Percentiles rank a stretch among this genome's conserved stretches.
Conservation (phyloP, 371 early-diverging fungal species). For the Entomophthora muscae region DNA sequence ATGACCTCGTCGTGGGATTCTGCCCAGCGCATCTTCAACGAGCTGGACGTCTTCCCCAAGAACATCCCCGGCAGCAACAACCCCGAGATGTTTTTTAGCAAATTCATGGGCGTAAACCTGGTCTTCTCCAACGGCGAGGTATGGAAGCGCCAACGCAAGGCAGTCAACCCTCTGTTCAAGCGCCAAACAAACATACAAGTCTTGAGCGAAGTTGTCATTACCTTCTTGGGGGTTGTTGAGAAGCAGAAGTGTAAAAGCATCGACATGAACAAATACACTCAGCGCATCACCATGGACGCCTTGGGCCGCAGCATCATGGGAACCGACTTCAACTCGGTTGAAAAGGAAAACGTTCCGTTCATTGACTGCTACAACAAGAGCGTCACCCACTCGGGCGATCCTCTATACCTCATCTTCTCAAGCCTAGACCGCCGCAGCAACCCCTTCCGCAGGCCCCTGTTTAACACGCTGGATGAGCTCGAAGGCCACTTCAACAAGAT, state of each 20-base stretch:
- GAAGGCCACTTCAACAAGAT: too few relatives aligned
- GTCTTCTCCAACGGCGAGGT: conserved; percentile 11
- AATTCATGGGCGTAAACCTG: too few relatives aligned
- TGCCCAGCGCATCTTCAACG: neutral
- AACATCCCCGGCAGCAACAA: neutral
- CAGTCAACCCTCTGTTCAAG: too few relatives aligned
- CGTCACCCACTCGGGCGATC: neutral
- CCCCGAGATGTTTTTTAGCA: conserved; percentile 9
- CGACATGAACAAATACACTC: conserved; percentile 13
- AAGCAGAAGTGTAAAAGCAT: conserved; percentile 12
- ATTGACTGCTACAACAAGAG: neutral
- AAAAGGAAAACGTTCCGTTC: too few relatives aligned
- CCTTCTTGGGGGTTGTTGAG: too few relatives aligned
- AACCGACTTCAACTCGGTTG: too few relatives aligned
- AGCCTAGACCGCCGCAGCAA: neutral
- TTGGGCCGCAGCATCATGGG: too few relatives aligned
- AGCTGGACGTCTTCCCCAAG: neutral
- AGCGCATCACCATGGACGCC: too few relatives aligned
- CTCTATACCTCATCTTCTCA: neutral
- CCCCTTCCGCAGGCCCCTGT: too few relatives aligned
- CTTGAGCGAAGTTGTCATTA: too few relatives aligned
- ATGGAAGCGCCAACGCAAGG: too few relatives aligned
- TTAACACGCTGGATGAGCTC: neutral
- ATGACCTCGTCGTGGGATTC: neutral
- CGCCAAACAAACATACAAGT: too few relatives aligned